Base-by-base conservation (phyloP, 331 rosid genomes). In the Telfairia occidentalis region DNA sequence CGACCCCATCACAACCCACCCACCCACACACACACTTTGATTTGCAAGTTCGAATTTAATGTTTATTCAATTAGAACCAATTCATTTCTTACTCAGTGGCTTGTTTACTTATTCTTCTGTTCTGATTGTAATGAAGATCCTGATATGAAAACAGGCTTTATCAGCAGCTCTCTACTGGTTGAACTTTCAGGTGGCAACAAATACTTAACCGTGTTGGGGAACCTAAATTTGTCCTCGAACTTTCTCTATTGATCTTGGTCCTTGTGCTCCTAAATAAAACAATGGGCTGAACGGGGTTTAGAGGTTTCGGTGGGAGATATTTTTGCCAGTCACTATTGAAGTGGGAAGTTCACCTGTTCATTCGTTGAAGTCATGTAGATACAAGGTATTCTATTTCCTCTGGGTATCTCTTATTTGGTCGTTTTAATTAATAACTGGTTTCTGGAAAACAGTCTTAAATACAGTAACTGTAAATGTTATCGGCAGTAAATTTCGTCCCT, bases 161-260 rank as follows among this genome's bases (percentile, higher is more conserved):
- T 52, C 89, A 87, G 91, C 89, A 91, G 98, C 95, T 91, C 78
- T 95, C 83, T 88, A 87, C 98, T 91, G 97, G 97, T 94, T 95
- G 96, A 95, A 91, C 96, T 91, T 76, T 91, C 98, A 95, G 97
- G 98, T 91, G 88, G 92, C 92, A 86, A 88, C 89, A 67, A 78
- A 80, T 86, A 70, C 80, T 84, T 76, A 90, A 87, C 76, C 86
- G 61, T 37, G 37, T 72, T 73, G 58, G 30, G 46, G 73, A 74
- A 73, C 88, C 89, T 50, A 83, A 82, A 81, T 82, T 86, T 79
- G 71, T 90, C 85, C 77, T 95, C 69, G 86, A 91, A 69, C 75
- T 94, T 73, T 90, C 96, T 30, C n/a, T 88, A 75, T 72, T 90
- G 83, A 55, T 90, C 43, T 81, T 91, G 80, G 76, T 91, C 83